Conservation (phyloP, 805 yeast genomes). For the Zygoascus biomembranicola region DNA sequence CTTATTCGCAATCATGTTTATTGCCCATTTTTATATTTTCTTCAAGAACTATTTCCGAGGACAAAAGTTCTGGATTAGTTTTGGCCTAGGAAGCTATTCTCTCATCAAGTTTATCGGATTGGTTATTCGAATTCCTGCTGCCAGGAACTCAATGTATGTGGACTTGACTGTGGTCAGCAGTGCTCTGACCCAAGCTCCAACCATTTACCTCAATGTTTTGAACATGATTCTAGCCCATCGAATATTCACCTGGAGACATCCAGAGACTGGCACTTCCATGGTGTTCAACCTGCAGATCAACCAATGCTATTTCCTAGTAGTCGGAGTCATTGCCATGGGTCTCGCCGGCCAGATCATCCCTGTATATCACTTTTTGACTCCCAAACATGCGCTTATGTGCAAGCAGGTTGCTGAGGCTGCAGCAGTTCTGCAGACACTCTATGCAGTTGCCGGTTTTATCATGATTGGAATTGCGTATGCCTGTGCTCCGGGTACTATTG, state of each 20-base stretch:
- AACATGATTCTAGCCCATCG: constrained; percentile 64
- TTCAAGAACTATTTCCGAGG: constrained; percentile 42
- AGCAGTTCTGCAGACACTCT: constrained; percentile 38
- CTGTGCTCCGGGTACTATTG: constrained; percentile 47
- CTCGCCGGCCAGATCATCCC: constrained; percentile 56
- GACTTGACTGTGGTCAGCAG: constrained; percentile 48
- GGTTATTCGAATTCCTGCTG: constrained; percentile 52
- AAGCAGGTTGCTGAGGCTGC: constrained; percentile 48
- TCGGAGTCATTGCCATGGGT: constrained; percentile 57
- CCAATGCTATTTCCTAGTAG: constrained; percentile 43
- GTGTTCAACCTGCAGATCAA: constrained; percentile 46
- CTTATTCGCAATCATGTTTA: constrained; percentile 39
- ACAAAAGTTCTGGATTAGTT: constrained; percentile 49
- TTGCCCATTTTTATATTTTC: constrained; percentile 43
- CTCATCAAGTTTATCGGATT: constrained; percentile 50
- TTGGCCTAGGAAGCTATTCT: constrained; percentile 50
- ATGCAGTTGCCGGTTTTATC: constrained; percentile 44
- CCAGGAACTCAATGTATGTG: constrained; percentile 39
- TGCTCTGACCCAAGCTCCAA: constrained; percentile 49
- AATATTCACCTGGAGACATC: constrained; percentile 70
- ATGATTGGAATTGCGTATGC: constrained; percentile 45
- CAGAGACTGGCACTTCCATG: constrained; percentile 49
- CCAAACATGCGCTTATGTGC: constrained; percentile 40
- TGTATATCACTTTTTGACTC: constrained; percentile 45
- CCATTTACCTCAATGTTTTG: constrained; percentile 47